Conservation (phyloP, 306 rosid genomes). For the Alnus glutinosa region DNA sequence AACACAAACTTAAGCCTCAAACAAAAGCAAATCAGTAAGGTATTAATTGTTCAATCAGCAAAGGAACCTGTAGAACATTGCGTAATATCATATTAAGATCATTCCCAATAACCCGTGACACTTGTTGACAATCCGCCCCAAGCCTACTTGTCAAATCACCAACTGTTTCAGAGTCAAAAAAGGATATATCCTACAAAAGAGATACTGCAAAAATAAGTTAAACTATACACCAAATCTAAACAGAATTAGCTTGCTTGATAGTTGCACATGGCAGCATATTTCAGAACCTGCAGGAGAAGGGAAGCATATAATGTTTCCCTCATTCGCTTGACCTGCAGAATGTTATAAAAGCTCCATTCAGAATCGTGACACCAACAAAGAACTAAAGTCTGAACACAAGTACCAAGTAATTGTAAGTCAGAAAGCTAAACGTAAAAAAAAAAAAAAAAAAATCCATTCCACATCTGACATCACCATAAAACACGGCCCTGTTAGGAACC, state of each 20-base stretch:
- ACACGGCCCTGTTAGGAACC: neutral
- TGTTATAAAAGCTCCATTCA: conserved; percentile 30
- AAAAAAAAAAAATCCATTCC: neutral
- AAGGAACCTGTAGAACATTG: conserved; percentile 77
- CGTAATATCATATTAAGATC: conserved; percentile 95
- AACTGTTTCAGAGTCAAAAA: conserved; percentile 92
- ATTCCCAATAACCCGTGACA: conserved; percentile 91
- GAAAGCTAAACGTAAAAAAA: neutral
- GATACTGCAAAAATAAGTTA: conserved; percentile 46
- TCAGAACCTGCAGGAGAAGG: conserved; percentile 83
- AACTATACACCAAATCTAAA: conserved; percentile 23
- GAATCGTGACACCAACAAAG: neutral
- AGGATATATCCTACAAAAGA: conserved; percentile 88
- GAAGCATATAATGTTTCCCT: conserved; percentile 90
- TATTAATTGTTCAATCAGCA: conserved; percentile 18
- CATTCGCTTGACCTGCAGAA: conserved; percentile 89
- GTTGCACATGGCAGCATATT: neutral
- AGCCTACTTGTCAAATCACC: conserved; percentile 99
- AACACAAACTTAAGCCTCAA: conserved; percentile 27
- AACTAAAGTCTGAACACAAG: conserved; percentile 11
- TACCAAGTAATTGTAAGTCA: neutral
- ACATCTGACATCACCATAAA: neutral
- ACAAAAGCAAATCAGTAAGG: conserved; percentile 13
- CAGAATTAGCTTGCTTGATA: conserved; percentile 19
- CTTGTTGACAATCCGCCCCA: conserved; percentile 99